Percentiles rank a stretch among this genome's conserved stretches.
These are phyloP conservation scores for Sclerotinia spermophila DNA, from an alignment of 2,329 filamentous ascomycete genomes.

Conservation along the genomic window DNA sequence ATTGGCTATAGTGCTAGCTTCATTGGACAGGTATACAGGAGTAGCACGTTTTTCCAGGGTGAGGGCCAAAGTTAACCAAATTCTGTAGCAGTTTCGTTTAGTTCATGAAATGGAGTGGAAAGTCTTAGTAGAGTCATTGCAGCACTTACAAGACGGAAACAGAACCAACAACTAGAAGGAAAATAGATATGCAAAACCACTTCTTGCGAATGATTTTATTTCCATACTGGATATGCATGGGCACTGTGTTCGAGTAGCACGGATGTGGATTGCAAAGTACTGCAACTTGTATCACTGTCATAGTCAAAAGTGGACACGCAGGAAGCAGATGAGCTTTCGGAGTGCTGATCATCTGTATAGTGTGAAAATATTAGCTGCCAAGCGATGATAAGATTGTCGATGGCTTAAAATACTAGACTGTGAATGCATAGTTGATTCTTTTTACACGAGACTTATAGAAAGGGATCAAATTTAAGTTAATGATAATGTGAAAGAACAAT, in stretches of 20 bases:
- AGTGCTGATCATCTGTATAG: neutral
- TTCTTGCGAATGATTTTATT: neutral
- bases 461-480: neutral
- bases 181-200: neutral
- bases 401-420: neutral
- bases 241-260: neutral
- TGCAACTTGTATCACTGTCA: neutral
- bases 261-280: neutral
- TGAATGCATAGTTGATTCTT: neutral
- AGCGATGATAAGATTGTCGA: neutral
- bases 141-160: neutral
- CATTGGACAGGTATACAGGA: neutral
- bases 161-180: neutral
- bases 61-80: neutral
- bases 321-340: neutral
- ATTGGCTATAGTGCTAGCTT: constrained; percentile 1
- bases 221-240: neutral
- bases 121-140: neutral
- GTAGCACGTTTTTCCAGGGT: neutral
- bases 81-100: neutral
- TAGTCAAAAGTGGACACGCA: neutral
- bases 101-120: neutral
- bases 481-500: neutral
- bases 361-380: neutral
- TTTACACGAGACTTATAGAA: neutral